These are phyloP conservation scores for Lichina pygmaea DNA, from an alignment of 495 filamentous ascomycete genomes.

Conservation along the genomic window DNA sequence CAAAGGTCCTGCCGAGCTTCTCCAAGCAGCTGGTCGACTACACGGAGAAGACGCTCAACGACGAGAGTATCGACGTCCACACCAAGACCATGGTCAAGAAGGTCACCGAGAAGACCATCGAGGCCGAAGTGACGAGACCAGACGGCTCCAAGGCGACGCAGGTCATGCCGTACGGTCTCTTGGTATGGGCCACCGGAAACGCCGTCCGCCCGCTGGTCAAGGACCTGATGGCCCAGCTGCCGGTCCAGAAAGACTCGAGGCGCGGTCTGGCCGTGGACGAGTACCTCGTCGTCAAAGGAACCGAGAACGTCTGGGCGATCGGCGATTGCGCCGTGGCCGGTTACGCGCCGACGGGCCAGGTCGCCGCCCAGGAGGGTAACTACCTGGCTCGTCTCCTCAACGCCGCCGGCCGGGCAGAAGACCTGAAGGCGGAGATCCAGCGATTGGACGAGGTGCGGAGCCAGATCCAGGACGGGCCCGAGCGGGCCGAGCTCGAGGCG, in stretches of 20 bases:
- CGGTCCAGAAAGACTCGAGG: slow-evolving; percentile 82
- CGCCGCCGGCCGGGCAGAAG: slow-evolving; percentile 79
- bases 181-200: slow-evolving; percentile 98
- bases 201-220: slow-evolving; percentile 66
- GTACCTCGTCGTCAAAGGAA: slow-evolving; percentile 91
- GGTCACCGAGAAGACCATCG: slow-evolving; percentile 82
- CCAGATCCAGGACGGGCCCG: slow-evolving; percentile 27
- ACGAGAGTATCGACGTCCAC: slow-evolving; percentile 86
- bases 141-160: slow-evolving; percentile 62
- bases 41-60: slow-evolving; percentile 95
- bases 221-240: slow-evolving; percentile 77
- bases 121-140: slow-evolving; percentile 66
- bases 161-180: slow-evolving; percentile 74
- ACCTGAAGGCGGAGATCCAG: slow-evolving; percentile 45
- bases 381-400: slow-evolving; percentile 94
- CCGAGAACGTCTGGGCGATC: slow-evolving; percentile 84
- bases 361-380: slow-evolving; percentile 82
- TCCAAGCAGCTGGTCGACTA: slow-evolving; percentile 98
- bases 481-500: slow-evolving; percentile 25
- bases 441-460: slow-evolving; percentile 33
- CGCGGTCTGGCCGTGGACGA: slow-evolving; percentile 91
- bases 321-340: slow-evolving; percentile 83
- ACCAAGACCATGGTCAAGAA: slow-evolving; percentile 99
- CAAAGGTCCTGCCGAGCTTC: slow-evolving; percentile 70
- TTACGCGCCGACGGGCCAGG: slow-evolving; percentile 94